Evolutionary conservation across 495 filamentous ascomycete genomes (phyloP).

Genomic region (Aeminium ludgeri): DNA sequence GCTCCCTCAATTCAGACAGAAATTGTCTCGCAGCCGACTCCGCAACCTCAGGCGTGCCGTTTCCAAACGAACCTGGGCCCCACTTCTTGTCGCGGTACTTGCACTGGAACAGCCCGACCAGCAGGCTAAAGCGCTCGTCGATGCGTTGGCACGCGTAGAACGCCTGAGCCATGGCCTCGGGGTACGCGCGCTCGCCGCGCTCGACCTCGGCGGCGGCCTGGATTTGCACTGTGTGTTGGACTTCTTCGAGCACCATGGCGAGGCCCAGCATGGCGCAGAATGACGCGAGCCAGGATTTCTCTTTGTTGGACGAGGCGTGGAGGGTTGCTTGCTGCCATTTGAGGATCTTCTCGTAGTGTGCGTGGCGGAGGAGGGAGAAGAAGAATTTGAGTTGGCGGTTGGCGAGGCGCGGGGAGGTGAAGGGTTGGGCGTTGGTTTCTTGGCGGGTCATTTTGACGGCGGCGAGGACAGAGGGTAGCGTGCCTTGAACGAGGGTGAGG

Average conservation of each 20-base stretch:
- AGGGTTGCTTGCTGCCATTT: constrained; percentile 24
- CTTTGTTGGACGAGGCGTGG: constrained; percentile 16
- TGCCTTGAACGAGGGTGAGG: constrained; percentile 20
- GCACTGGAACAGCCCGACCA: constrained; percentile 22
- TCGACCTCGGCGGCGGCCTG: constrained; percentile 19
- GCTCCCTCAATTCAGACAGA: constrained; percentile 14
- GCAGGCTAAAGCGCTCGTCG: constrained; percentile 20
- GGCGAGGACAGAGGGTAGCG: constrained; percentile 10
- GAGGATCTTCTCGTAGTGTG: constrained; percentile 18
- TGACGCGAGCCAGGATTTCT: constrained; percentile 21
- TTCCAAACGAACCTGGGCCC: constrained; percentile 15
- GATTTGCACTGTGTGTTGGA: constrained; percentile 23
- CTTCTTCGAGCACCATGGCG: constrained; percentile 24
- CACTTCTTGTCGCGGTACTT: constrained; percentile 23
- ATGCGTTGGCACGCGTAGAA: constrained; percentile 20
- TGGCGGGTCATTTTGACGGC: constrained; percentile 11
- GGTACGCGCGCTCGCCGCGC: constrained; percentile 7
- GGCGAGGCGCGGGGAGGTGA: constrained; percentile 23
- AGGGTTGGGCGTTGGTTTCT: constrained; percentile 8
- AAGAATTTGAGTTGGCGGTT: constrained; percentile 28
- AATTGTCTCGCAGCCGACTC: constrained; percentile 14
- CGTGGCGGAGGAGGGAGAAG: constrained; percentile 20
- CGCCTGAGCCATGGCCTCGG: constrained; percentile 10
- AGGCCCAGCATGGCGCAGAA: constrained; percentile 24
- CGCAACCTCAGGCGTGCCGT: constrained; percentile 13